Conservation (phyloP, 371 early-diverging fungal genomes). For the Zychaea mexicana region DNA sequence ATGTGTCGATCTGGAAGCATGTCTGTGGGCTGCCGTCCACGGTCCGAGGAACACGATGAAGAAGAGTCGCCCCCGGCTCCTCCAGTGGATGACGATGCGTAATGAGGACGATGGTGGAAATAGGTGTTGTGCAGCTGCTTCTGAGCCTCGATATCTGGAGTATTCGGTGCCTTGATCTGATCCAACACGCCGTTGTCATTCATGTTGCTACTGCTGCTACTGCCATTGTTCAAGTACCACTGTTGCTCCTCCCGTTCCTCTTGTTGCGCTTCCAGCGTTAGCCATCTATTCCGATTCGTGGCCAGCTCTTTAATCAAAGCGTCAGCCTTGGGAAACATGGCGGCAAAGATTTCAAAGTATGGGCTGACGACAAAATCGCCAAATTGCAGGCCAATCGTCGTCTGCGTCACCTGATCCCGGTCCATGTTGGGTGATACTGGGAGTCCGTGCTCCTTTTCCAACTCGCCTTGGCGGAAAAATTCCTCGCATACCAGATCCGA, state of each 20-base stretch:
- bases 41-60: no score
- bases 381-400: slow-evolving; percentile 80
- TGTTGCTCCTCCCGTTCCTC: background rate
- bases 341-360: slow-evolving; percentile 79
- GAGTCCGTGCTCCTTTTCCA: slow-evolving; percentile 70
- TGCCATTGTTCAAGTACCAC: no score
- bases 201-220: no score
- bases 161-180: background rate
- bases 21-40: slow-evolving; percentile 28
- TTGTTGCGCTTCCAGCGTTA: slow-evolving; percentile 25
- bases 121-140: background rate
- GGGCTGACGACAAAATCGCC: slow-evolving; percentile 85
- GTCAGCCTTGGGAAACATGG: slow-evolving; percentile 67
- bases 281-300: slow-evolving; percentile 43
- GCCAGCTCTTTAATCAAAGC: slow-evolving; percentile 37
- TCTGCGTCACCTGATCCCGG: slow-evolving; percentile 70
- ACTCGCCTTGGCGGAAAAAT: slow-evolving; percentile 86
- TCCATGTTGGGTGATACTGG: slow-evolving; percentile 91
- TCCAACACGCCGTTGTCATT: background rate
- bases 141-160: background rate
- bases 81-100: background rate
- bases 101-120: background rate
- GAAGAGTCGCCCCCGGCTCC: no score
- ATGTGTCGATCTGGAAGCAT: slow-evolving; percentile 41
- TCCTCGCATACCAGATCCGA: slow-evolving; percentile 84